These are phyloP conservation scores for Lunasporangiospora selenospora DNA, from an alignment of 192 early-diverging fungal species.

Conservation along the genomic window DNA sequence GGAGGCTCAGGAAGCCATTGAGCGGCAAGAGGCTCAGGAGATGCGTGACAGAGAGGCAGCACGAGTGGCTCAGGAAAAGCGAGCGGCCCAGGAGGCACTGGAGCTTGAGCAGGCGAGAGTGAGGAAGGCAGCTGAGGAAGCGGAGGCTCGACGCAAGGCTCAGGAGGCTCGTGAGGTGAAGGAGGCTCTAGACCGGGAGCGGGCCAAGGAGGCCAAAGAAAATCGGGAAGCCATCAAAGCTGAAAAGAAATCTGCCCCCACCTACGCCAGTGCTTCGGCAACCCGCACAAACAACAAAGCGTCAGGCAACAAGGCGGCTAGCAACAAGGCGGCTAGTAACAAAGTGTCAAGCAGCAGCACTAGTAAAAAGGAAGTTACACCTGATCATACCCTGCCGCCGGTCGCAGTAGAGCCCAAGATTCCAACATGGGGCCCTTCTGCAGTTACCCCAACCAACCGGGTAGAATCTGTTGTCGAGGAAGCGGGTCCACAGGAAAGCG, in stretches of 20 bases:
- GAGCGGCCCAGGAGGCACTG: slow-evolving; percentile 25
- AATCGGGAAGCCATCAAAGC: background rate
- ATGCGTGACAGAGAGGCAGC: slow-evolving; percentile 13
- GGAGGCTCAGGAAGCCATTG: slow-evolving; percentile 30
- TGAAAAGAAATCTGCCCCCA: too few species aligned
- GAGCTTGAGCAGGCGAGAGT: slow-evolving; percentile 6
- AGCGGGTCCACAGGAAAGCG: too few species aligned
- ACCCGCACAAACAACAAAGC: too few species aligned
- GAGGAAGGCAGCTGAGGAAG: slow-evolving; percentile 13
- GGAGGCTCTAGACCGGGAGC: slow-evolving; percentile 20
- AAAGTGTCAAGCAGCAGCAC: too few species aligned
- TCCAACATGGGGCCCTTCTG: slow-evolving; percentile 43
- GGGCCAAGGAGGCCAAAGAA: background rate
- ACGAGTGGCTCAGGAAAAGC: slow-evolving; percentile 13
- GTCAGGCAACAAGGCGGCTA: too few species aligned
- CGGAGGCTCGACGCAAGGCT: slow-evolving; percentile 11
- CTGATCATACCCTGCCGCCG: too few species aligned
- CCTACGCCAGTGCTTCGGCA: too few species aligned
- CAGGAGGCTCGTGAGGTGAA: slow-evolving; percentile 18
- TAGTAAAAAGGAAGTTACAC: too few species aligned
- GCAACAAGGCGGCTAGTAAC: too few species aligned
- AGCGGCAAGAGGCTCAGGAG: slow-evolving; percentile 37
- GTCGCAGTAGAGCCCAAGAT: slow-evolving; percentile 9
- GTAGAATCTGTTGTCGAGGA: slow-evolving; percentile 19
- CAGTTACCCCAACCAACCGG: slow-evolving; percentile 36